Base-by-base conservation (phyloP, 352 stramenopile genomes). In the Hyphochytrium catenoides region DNA sequence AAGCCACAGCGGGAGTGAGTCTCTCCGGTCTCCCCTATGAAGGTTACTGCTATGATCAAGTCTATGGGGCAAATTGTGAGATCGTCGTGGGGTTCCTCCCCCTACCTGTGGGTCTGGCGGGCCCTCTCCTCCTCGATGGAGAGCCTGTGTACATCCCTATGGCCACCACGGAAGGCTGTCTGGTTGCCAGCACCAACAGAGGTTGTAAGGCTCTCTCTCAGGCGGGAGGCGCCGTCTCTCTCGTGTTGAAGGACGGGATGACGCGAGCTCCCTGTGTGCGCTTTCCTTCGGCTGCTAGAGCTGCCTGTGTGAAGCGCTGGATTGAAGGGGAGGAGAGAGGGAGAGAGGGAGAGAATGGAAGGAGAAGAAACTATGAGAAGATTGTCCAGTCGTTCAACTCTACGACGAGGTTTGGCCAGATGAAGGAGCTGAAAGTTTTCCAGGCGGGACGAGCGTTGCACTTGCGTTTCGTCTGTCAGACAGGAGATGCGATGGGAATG, bases 401-500 rank as follows among this genome's bases (percentile, higher is more conserved):
- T 3, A 91, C 74, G 1, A 91, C 75, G 8, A 68, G 46, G 23
- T 89, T 84, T 56, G 77, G 76, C 11, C 74, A 79, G 46, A 48
- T 92, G 17, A 38, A 63, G 23, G 42, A 40, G 4, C 57, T 79
- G 30, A 53, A 53, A 21, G 55, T 65, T 9, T 79, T 71, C 4
- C 54, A 87, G 20, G 69, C 72, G 1, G 77, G 75, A 19, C 58
- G 64, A 21, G 84, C 87, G 51, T 60, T 85, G 17, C 88, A 88
- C 50, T 47, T 92, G 33, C 50, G 77, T 35, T 61, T 90, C 18
- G 55, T 63, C 20, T 88, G 74, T 46, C 78, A 78, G 44, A 60
- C 71, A 0, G 77, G 77, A 32, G 75, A 92, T 57, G 77, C 77
- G 16, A 92, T 92, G 77, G 77, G 77, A 26, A 92, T 92, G 77